Base-by-base conservation (phyloP, 2,329 filamentous ascomycete species). In the Fusarium secorum region DNA sequence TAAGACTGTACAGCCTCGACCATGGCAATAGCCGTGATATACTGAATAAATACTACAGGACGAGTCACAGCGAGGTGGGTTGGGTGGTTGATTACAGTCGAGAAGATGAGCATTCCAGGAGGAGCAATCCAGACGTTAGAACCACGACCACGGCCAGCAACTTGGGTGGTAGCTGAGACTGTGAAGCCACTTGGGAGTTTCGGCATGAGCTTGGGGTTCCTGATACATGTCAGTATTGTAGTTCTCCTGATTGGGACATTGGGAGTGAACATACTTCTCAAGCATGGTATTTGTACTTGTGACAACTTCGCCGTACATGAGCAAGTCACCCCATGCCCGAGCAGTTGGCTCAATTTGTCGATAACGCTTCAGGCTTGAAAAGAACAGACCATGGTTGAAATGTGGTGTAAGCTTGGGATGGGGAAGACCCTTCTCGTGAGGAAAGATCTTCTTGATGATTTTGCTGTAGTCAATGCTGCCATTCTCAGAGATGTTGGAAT, bases 101-200 rank as follows among this genome's bases (percentile, higher is more conserved):
- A 97, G 82, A 97, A 96, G 79, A 98, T 92, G 10, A 98, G 86
- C 38, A 89, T 90, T 2, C 96, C 96, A 0, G 93, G 88, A 1
- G 96, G 96, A 0, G 95, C 94, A 8, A 99, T 90, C 96, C 96
- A 99, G 65, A 98, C 93, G 75, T 99, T 99, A 35, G 88, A 90
- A 7, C 96, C 96, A 14, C 96, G 91, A 11, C 96, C 96, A 39
- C 96, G 90, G 11, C 91, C 96, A 0, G 95, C 93, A 11, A 98
- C 85, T 79, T 98, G 95, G 0, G 92, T 94, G 0, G 94, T 96
- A 2, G 96, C 95, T 2, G 92, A 91, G 15, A 93, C 85, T 0
- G 95, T 97, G 78, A 97, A 94, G n/a, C 96, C 96, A 0, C 88
- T 90, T 0, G 95, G 93, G 0, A 98, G 86, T 46, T 87, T 89